Base-by-base conservation (phyloP, 2,329 filamentous ascomycete genomes). In the Myrmaecium sp. region DNA sequence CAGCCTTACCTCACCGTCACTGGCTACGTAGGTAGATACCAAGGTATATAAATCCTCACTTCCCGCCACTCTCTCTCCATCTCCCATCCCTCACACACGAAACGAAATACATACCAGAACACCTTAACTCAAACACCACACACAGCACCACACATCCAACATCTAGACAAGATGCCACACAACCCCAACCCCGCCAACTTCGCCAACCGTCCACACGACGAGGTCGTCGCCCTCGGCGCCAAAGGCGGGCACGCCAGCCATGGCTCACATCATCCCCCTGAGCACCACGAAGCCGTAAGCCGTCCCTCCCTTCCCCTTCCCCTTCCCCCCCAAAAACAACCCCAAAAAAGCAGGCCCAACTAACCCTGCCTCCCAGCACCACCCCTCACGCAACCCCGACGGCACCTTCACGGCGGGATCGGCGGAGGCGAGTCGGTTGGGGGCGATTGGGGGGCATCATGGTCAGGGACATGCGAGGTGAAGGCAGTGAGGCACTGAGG, bases 151-250 rank as follows among this genome's bases (percentile, higher is more conserved):
- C 18, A 20, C 28, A 22, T 25, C 15, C 23, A 11, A 22, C 15
- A 17, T 33, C 9, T 6, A 7, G 7, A 25, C 21, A 39, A 33
- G 25, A 53, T 53, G 49, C 43, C 50, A 19, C 47, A 44, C 32
- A 47, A 50, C 34, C 37, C 36, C 36, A 64, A 64, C 47, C 58
- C 59, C 17, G 52, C 47, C 30, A 65, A 64, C 49, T 64, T 64
- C 34, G 59, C 59, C 47, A 64, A 64, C 47, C 55, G 57, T 20
- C 50, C 59, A 31, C 58, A 54, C 27, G 58, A 62, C 21, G 54
- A 64, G 35, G 57, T 64, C 29, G 43, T 46, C 16, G 55, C 54
- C 30, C 60, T 63, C 29, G 59, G 57, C 9, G 48, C 50, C 27
- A 64, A 61, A 42, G 60, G 60, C n/a, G 60, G 58, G 4, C 52